Conservation (phyloP, 1,284 basidiomycete genomes). For the Neotropicomus parvogracilis region DNA sequence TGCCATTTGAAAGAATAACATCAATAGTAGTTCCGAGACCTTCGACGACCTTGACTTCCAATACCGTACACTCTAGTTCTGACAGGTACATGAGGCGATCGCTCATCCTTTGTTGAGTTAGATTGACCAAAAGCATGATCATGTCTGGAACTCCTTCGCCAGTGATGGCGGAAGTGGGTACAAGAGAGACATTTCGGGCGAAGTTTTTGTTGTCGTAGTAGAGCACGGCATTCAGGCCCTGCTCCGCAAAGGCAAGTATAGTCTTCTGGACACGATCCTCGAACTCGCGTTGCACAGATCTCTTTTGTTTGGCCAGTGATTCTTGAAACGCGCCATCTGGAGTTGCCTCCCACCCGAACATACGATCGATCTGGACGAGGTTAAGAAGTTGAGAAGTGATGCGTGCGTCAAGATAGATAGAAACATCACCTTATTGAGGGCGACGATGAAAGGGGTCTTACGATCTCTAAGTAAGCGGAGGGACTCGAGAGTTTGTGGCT, state of each 20-base stretch:
- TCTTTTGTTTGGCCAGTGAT: conserved; percentile 84
- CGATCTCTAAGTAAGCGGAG: conserved; percentile 88
- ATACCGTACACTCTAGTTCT: conserved; percentile 97
- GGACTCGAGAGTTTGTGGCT: conserved; percentile 96
- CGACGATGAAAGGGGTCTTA: conserved; percentile 99
- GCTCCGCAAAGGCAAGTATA: conserved; percentile 92
- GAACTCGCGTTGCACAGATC: conserved; percentile 87
- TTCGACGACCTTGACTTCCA: conserved; percentile 99
- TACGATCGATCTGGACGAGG: conserved; percentile 80
- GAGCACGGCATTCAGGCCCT: conserved; percentile 92
- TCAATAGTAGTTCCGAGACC: conserved; percentile 98
- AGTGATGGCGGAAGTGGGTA: conserved; percentile 96
- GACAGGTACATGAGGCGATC: conserved; percentile 97
- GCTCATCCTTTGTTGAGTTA: conserved; percentile 98
- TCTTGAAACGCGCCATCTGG: conserved; percentile 92
- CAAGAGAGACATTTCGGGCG: conserved; percentile 90
- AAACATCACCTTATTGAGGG: conserved; percentile 85
- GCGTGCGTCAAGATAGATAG: conserved; percentile 1
- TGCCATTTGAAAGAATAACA: conserved; percentile 95
- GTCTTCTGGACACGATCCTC: conserved; percentile 86
- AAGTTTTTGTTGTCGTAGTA: conserved; percentile 99
- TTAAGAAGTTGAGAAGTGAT: conserved; percentile 19
- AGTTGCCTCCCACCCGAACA: conserved; percentile 92
- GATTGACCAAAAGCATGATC: conserved; percentile 96
- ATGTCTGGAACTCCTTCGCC: conserved; percentile 99